Base-by-base conservation (phyloP, 495 filamentous ascomycete species). In the Penicillium paradoxum region DNA sequence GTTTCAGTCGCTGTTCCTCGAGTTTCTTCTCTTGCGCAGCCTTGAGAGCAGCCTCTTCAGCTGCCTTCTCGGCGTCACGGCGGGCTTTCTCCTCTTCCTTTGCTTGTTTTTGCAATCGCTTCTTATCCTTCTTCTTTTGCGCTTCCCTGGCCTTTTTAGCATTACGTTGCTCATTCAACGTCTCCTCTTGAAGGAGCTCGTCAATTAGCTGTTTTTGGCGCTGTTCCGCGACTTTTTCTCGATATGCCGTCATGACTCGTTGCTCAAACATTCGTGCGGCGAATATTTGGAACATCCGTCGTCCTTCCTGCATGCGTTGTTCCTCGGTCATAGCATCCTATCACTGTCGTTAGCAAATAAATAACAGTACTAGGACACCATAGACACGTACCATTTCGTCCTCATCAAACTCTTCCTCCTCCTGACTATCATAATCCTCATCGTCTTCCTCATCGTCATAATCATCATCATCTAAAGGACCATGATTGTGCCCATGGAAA, bases 221-320 rank as follows among this genome's bases (percentile, higher is more conserved):
- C 67, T 99, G 91, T 56, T 85, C 82, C 14, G 93, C 89, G 10
- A 97, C 91, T 66, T 96, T 97, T 70, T 99, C 92, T 60, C 89
- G 84, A 65, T 99, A 99, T 36, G 93, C 93, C n/a, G 86, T 91
- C 50, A 99, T 79, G 9, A 99, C 93, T 57, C 93, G 79, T 68
- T 97, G 95, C 69, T 99, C 93, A 65, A 99, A 99, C 93, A 99
- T 99, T 56, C 93, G 82, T 34, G 93, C 93, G 46, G 93, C 93
- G 70, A 99, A 98, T 66, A 99, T 99, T 67, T 99, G 93, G 67
- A 99, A 99, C 93, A 99, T 99, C 53, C 93, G 79, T 44, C 95
- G 82, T 43, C 93, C 93, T 74, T 98, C 93, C 64, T 99, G 90
- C 93, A 99, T 97, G 30, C 93, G 88, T 71, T 99, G 92, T 66